Conservation (phyloP, 306 rosid genomes). For the Betula pendula region DNA sequence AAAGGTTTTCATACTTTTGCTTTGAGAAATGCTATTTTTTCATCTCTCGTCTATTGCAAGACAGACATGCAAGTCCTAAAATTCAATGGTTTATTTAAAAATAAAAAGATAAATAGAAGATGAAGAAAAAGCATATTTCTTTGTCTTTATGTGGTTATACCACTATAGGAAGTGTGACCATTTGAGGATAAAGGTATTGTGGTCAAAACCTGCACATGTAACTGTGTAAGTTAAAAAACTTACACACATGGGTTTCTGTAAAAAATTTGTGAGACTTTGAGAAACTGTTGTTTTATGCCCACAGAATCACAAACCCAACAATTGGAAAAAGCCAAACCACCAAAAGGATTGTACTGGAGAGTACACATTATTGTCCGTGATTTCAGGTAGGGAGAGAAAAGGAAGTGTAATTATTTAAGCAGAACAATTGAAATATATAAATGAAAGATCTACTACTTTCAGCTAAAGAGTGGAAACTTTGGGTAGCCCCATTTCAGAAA, state of each 20-base stretch:
- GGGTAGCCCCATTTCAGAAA: background rate
- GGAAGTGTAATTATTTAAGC: background rate
- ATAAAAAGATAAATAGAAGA: no score
- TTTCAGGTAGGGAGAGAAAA: conserved; percentile 14
- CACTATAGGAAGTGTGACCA: no score
- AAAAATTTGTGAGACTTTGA: conserved; percentile 26
- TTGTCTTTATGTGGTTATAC: no score
- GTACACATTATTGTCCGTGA: conserved; percentile 60
- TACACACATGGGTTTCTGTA: conserved; percentile 52
- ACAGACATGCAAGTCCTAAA: no score
- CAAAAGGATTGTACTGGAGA: conserved; percentile 54
- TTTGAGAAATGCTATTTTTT: no score
- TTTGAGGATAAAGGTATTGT: background rate
- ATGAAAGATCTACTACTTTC: background rate
- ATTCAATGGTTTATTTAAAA: no score
- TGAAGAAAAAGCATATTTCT: no score
- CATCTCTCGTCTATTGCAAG: no score
- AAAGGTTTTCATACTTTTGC: no score
- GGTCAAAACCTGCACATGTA: conserved; percentile 31
- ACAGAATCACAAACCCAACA: conserved; percentile 51
- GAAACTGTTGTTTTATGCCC: conserved; percentile 28
- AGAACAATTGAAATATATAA: background rate
- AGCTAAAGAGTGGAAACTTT: background rate
- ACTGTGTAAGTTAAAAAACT: no score
- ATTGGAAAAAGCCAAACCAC: conserved; percentile 48